Conservation (phyloP, 805 yeast species). For the Zygotorulaspora florentina region DNA sequence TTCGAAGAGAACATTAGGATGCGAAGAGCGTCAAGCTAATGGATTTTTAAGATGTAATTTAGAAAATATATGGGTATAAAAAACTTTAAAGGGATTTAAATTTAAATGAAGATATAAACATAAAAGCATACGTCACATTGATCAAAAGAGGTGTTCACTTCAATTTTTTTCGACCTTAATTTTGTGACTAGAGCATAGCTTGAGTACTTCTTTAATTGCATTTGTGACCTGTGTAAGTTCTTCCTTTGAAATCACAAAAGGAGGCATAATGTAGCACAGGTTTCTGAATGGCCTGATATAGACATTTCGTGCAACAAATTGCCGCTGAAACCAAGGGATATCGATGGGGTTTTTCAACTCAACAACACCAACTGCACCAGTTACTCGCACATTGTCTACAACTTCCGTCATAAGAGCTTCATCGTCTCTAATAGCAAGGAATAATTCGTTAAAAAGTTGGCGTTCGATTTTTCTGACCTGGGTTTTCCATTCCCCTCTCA, state of each 20-base stretch:
- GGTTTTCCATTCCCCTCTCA: slow-evolving; percentile 22
- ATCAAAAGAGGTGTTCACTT: neutral
- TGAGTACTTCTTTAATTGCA: slow-evolving; percentile 5
- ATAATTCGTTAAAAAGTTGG: slow-evolving; percentile 17
- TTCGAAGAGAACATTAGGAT: neutral
- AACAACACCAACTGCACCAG: slow-evolving; percentile 28
- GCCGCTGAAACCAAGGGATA: slow-evolving; percentile 22
- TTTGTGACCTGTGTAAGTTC: slow-evolving; percentile 12
- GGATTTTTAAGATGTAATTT: neutral
- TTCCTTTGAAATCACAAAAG: slow-evolving; percentile 21
- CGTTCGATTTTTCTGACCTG: slow-evolving; percentile 21
- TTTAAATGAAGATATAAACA: neutral
- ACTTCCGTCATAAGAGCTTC: slow-evolving; percentile 8
- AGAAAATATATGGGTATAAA: neutral
- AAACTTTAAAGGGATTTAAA: neutral
- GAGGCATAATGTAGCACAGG: slow-evolving; percentile 29
- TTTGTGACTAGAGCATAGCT: neutral
- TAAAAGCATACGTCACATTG: neutral
- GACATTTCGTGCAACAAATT: slow-evolving; percentile 18
- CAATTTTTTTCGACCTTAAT: neutral
- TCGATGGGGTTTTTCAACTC: slow-evolving; percentile 19
- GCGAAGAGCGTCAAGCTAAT: neutral
- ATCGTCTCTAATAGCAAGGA: slow-evolving; percentile 7
- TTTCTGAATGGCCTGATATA: slow-evolving; percentile 27
- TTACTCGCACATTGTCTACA: slow-evolving; percentile 18